Percentiles rank a stretch among this genome's conserved stretches.
Evolutionary conservation across 306 rosid species (phyloP).

Genomic region (Fragaria iinumae): DNA sequence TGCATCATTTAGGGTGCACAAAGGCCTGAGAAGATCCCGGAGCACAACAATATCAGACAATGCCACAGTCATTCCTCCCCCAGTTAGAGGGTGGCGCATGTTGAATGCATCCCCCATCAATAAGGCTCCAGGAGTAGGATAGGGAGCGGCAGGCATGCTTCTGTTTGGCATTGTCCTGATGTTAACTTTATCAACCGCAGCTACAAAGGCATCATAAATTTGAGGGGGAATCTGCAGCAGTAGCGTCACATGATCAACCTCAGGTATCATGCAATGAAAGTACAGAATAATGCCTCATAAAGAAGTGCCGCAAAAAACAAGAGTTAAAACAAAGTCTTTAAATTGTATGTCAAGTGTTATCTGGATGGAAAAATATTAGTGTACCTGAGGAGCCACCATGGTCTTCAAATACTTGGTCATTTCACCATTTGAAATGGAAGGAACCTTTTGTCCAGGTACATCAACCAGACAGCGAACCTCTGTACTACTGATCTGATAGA

Average conservation of each 20-base stretch:
- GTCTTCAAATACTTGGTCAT: slow-evolving; percentile 82
- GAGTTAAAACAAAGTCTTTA: background rate
- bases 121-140: slow-evolving; percentile 91
- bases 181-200: slow-evolving; percentile 78
- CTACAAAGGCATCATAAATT: slow-evolving; percentile 65
- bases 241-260: slow-evolving; percentile 24
- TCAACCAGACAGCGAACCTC: slow-evolving; percentile 96
- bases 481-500: slow-evolving; percentile 85
- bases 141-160: slow-evolving; percentile 95
- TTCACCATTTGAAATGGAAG: slow-evolving; percentile 91
- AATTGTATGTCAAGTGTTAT: background rate
- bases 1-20: slow-evolving; percentile 69
- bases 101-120: slow-evolving; percentile 97
- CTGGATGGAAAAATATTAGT: background rate
- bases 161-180: slow-evolving; percentile 94
- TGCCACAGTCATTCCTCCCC: slow-evolving; percentile 97
- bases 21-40: slow-evolving; percentile 80
- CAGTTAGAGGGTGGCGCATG: slow-evolving; percentile 97
- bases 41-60: slow-evolving; percentile 86
- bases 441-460: slow-evolving; percentile 93
- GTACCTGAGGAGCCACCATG: slow-evolving; percentile 86
- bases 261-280: background rate
- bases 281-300: no score
- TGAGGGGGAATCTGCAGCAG: slow-evolving; percentile 68
- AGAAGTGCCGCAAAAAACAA: no score